A percentile compares a stretch with the other conserved stretches of the same genome.
These are phyloP conservation scores for Leishmania major DNA, from an alignment of 208 protist genomes.

Conservation along the genomic window DNA sequence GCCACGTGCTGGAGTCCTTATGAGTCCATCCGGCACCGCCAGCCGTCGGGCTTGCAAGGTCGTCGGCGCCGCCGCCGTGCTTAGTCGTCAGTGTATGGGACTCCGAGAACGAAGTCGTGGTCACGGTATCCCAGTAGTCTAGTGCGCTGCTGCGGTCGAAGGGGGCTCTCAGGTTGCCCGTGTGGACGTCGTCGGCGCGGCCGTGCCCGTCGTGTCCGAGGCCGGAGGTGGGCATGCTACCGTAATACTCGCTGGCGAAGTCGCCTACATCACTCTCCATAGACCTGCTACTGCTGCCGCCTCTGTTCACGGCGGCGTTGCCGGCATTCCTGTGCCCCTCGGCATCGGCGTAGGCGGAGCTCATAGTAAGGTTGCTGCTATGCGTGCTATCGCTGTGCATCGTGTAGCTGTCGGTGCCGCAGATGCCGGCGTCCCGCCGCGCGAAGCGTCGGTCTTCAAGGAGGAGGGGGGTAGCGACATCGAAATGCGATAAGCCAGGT, in stretches of 20 bases:
- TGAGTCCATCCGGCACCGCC: not conserved
- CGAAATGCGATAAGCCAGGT: not conserved
- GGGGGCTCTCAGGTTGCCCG: not conserved
- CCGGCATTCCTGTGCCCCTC: not conserved
- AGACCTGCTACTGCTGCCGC: not conserved
- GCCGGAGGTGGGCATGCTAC: too few species aligned
- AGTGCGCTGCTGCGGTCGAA: not conserved
- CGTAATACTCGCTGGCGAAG: not conserved
- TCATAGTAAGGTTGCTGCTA: not conserved
- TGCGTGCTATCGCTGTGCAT: not conserved
- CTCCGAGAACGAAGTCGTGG: not conserved
- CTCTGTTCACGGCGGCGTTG: not conserved
- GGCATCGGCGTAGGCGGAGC: not conserved
- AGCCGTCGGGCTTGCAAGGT: not conserved
- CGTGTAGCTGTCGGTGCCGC: not conserved
- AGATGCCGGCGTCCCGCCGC: not conserved
- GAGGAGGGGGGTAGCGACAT: not conserved
- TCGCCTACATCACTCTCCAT: not conserved
- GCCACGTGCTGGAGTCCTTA: not conserved
- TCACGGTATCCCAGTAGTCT: not conserved
- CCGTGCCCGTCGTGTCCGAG: not conserved
- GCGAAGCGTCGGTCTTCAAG: not conserved
- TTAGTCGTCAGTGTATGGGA: not conserved
- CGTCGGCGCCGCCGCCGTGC: not conserved
- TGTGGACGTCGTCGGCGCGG: too few species aligned